These are phyloP conservation scores for Exophiala mesophila DNA, from an alignment of 2,329 filamentous ascomycete genomes.

Conservation along the genomic window DNA sequence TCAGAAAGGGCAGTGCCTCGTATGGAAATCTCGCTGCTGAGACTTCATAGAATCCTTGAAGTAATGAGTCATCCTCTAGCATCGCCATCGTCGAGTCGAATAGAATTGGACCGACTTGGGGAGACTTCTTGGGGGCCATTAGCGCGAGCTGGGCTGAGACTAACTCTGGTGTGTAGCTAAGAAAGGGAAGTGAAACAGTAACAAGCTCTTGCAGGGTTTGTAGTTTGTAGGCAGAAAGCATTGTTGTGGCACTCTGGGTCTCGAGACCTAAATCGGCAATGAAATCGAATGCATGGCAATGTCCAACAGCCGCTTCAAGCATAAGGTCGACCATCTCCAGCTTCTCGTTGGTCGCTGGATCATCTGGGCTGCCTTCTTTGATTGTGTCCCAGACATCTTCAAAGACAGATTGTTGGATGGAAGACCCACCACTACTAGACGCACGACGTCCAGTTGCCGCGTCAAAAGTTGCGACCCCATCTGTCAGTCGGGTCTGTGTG, in stretches of 20 bases:
- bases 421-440: constrained; percentile 26
- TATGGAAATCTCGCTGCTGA: constrained; percentile 77
- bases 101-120: constrained; percentile 14
- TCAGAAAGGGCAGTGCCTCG: constrained; percentile 74
- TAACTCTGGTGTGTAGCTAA: constrained; percentile 69
- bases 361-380: constrained; percentile 35
- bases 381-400: constrained; percentile 46
- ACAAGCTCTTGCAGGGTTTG: constrained; percentile 62
- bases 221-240: constrained; percentile 12
- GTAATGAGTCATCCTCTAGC: constrained; percentile 53
- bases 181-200: constrained; percentile 59
- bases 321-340: constrained; percentile 44
- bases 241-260: not conserved
- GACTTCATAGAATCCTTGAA: constrained; percentile 58
- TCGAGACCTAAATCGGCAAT: constrained; percentile 30
- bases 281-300: constrained; percentile 45
- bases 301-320: constrained; percentile 44
- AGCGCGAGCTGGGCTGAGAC: constrained; percentile 62
- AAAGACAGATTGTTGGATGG: constrained; percentile 39
- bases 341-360: constrained; percentile 20
- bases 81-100: constrained; percentile 42
- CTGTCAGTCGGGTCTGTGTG: constrained; percentile 38
- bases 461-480: constrained; percentile 35
- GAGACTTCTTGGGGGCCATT: constrained; percentile 54
- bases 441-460: constrained; percentile 24